Base-by-base conservation (phyloP, 2,329 filamentous ascomycete species). In the Westerdykella ornata region DNA sequence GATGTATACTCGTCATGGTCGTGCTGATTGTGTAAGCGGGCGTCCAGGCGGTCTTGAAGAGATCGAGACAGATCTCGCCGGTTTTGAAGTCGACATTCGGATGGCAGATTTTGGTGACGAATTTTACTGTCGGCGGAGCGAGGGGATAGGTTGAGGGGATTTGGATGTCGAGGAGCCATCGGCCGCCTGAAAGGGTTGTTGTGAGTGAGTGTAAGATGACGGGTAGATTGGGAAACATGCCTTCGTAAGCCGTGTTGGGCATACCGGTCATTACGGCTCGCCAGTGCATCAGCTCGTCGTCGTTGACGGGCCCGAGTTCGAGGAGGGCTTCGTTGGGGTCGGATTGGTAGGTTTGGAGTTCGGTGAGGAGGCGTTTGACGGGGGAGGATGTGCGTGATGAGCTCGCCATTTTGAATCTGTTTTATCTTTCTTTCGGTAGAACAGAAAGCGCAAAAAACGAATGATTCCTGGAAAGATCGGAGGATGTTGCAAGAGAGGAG, bases 51-150 rank as follows among this genome's bases (percentile, higher is more conserved):
- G 70, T 72, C 45, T 78, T 80, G 38, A 98, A 74, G 47, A 97
- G 75, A 61, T 96, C 92, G 19, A 97, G 79, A 66, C 92, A 98
- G 60, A 98, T 92, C 68, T 96, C 89, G 53, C 92, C 92, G 2
- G 80, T 88, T 53, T 75, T 56, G 54, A 65, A 65, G 42, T 65
- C 60, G 56, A 48, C 72, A 39, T 73, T 72, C 1, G 60, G 57
- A 43, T 64, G 63, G 51, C 58, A 63, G 53, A 62, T 63, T 45
- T 60, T 60, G 6, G 60, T 98, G n/a, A 75, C 70, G 71, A 98
- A 98, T 43, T 69, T 73, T 51, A 98, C 82, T 31, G 72, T 75
- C 1, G 92, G 92, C 1, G 92, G 84, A 1, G 77, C 68, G 43
- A 85, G 75, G 3, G 92, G 92, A 68, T 98, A 97, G 31, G 76